Percentiles rank a stretch among this genome's conserved stretches.
These are phyloP conservation scores for Picea glauca DNA, from an alignment of 75 land plant genomes.

Conservation along the genomic window DNA sequence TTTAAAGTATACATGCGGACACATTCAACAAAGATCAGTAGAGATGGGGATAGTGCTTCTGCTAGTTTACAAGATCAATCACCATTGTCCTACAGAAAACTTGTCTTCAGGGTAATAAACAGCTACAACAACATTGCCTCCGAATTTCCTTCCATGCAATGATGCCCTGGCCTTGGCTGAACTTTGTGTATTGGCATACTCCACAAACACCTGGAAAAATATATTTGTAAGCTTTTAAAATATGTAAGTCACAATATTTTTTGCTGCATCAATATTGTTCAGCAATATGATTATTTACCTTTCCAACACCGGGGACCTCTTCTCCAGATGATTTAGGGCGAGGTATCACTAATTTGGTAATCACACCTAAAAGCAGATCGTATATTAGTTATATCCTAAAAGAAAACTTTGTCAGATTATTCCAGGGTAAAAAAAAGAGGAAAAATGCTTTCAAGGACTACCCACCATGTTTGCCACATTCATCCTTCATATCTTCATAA, in stretches of 20 bases:
- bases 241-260: too few relatives aligned
- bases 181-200: slow-evolving; percentile 67
- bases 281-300: too few relatives aligned
- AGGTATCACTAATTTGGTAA: slow-evolving; percentile 67
- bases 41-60: too few relatives aligned
- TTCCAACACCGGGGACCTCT: slow-evolving; percentile 58
- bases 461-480: slow-evolving; percentile 75
- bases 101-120: slow-evolving; percentile 82
- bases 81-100: slow-evolving; percentile 54
- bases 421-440: too few relatives aligned
- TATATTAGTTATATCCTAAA: too few relatives aligned
- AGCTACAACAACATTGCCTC: slow-evolving; percentile 75
- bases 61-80: too few relatives aligned
- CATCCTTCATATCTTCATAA: slow-evolving; percentile 80
- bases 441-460: too few relatives aligned
- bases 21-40: too few relatives aligned
- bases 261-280: too few relatives aligned
- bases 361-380: neutral
- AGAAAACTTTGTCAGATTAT: too few relatives aligned
- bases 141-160: slow-evolving; percentile 81
- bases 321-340: slow-evolving; percentile 47
- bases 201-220: slow-evolving; percentile 70
- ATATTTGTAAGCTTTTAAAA: too few relatives aligned
- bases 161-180: slow-evolving; percentile 59
- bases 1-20: too few relatives aligned